These are phyloP conservation scores for Jatropha multifida DNA, from an alignment of 441 rosid species.

Conservation along the genomic window DNA sequence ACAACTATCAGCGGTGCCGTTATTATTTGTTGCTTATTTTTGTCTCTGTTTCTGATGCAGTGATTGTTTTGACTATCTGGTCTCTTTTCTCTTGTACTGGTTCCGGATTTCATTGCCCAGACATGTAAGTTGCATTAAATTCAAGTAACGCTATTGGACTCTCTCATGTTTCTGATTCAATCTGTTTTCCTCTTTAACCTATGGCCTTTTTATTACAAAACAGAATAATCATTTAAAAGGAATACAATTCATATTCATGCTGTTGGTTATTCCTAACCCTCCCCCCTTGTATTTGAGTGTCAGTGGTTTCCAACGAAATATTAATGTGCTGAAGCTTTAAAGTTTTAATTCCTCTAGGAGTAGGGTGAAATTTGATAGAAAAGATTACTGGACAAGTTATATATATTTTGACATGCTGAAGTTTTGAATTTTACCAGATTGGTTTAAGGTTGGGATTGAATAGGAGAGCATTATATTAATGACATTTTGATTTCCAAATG, in stretches of 20 bases:
- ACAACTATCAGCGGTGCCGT: neutral
- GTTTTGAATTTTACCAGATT: neutral
- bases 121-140: conserved; percentile 38
- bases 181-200: neutral
- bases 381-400: neutral
- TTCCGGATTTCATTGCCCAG: conserved; percentile 63
- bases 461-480: neutral
- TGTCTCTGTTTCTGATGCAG: conserved; percentile 39
- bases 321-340: neutral
- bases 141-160: neutral
- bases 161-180: neutral
- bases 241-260: neutral
- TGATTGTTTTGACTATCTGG: conserved; percentile 70
- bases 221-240: neutral
- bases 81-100: conserved; percentile 86
- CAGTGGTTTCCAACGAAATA: too few species aligned
- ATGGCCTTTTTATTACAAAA: neutral
- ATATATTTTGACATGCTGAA: neutral
- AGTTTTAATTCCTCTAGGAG: neutral
- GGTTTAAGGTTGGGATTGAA: neutral
- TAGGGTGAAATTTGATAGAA: neutral
- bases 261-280: neutral
- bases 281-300: neutral
- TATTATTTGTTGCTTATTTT: neutral
- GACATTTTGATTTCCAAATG: too few species aligned